Evolutionary conservation across 108 stramenopile species (phyloP).

Genomic region (Cyclotella cryptica): DNA sequence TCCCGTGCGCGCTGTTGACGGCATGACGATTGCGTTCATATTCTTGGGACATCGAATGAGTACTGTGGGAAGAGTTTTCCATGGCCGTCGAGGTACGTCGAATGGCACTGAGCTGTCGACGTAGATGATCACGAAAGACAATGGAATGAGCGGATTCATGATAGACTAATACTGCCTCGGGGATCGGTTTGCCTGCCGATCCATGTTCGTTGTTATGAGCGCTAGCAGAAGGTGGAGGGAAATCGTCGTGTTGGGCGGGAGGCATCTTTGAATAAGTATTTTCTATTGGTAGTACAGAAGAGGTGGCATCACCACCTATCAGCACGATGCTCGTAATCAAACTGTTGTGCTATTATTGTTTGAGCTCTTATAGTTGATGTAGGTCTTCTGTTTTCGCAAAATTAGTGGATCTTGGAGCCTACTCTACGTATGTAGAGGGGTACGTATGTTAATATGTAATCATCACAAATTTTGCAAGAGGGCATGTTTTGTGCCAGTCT

Average conservation of each 20-base stretch:
- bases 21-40: slow-evolving; percentile 1
- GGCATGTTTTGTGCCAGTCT: too few species aligned
- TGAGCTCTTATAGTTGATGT: slow-evolving; percentile 2
- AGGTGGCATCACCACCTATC: too few species aligned
- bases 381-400: background rate
- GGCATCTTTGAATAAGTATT: slow-evolving; percentile 5
- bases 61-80: slow-evolving; percentile 22
- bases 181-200: slow-evolving; percentile 31
- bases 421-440: too few species aligned
- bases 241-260: slow-evolving; percentile 6
- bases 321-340: too few species aligned
- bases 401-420: too few species aligned
- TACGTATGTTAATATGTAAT: too few species aligned
- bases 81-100: slow-evolving; percentile 30
- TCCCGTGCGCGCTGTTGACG: too few species aligned
- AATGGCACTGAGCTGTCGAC: slow-evolving; percentile 57
- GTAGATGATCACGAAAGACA: slow-evolving; percentile 88
- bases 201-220: background rate
- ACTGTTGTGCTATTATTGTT: too few species aligned
- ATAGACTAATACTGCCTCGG: slow-evolving; percentile 65
- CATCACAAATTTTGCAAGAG: too few species aligned
- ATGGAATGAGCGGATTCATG: slow-evolving; percentile 88
- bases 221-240: background rate
- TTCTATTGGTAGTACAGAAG: too few species aligned
- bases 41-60: background rate